phyloP scores from a whole-genome alignment of 2,329 filamentous ascomycete species.

The Delphinella strobiligena region DNA sequence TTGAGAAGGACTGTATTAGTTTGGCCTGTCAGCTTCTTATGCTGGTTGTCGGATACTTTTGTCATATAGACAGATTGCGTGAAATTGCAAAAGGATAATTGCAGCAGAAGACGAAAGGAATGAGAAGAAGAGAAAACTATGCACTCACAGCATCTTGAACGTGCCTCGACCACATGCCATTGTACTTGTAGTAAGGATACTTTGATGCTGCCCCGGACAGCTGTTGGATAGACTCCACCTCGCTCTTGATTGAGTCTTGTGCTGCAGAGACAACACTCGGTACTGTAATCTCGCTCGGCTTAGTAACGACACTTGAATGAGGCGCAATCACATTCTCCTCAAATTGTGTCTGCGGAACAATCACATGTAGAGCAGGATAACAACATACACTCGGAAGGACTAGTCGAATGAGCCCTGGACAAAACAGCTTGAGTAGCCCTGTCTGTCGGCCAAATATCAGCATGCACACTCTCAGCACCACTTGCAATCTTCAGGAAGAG shows the following conservation, averaged over 20 bases:
- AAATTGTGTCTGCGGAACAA: too few species aligned
- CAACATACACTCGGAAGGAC: background rate
- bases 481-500: too few species aligned
- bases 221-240: constrained; percentile 58
- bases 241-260: constrained; percentile 55
- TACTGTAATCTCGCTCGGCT: too few species aligned
- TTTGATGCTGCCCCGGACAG: constrained; percentile 64
- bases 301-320: too few species aligned
- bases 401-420: constrained; percentile 67
- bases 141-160: constrained; percentile 64
- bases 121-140: background rate
- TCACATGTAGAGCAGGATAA: constrained; percentile 2
- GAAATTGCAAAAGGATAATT: too few species aligned
- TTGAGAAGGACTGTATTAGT: constrained; percentile 37
- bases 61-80: background rate
- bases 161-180: constrained; percentile 71
- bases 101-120: background rate
- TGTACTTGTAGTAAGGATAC: constrained; percentile 98
- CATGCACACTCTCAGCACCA: too few species aligned
- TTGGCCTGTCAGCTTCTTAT: background rate
- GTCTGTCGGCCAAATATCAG: too few species aligned
- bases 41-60: background rate
- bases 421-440: constrained; percentile 71
- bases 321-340: too few species aligned
- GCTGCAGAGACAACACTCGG: constrained; percentile 56